These are phyloP conservation scores for Trichoderma citrinoviride DNA, from an alignment of 2,329 filamentous ascomycete genomes.

Conservation along the genomic window DNA sequence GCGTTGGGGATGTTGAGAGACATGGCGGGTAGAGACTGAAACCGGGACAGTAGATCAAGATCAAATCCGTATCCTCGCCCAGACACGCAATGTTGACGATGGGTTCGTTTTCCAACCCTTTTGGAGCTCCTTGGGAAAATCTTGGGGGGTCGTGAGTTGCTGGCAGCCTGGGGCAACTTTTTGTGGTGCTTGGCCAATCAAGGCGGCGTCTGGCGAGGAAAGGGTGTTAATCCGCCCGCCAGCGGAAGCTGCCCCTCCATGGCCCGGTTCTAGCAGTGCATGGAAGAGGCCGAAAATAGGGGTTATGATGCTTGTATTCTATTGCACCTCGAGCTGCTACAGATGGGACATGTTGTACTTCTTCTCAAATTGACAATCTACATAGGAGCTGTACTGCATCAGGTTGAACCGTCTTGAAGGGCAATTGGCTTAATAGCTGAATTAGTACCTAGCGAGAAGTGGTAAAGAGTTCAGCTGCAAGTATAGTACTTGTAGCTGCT, in stretches of 20 bases:
- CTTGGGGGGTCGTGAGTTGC: conserved; percentile 21
- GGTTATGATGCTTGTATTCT: too few relatives aligned
- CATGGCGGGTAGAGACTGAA: conserved; percentile 53
- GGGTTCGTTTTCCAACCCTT: neutral
- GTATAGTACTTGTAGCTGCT: too few relatives aligned
- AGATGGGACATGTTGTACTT: neutral
- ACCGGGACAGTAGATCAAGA: neutral
- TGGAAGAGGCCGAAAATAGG: neutral
- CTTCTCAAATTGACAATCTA: neutral
- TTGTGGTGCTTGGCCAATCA: conserved; percentile 21
- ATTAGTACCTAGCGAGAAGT: too few relatives aligned
- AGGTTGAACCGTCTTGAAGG: too few relatives aligned
- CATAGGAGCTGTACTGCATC: neutral
- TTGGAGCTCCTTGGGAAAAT: conserved; percentile 25
- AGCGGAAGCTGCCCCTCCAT: conserved; percentile 16
- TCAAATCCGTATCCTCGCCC: neutral
- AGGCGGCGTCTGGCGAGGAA: conserved; percentile 2
- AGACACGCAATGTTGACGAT: conserved; percentile 12
- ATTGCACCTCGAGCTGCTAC: too few relatives aligned
- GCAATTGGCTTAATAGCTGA: too few relatives aligned
- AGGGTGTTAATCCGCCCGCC: conserved; percentile 19
- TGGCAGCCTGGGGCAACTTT: conserved; percentile 15
- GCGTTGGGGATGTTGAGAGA: conserved; percentile 94
- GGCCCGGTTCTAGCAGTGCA: neutral
- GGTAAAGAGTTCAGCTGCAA: too few relatives aligned